Percentiles rank a stretch among this genome's conserved stretches.
Evolutionary conservation across 2,329 filamentous ascomycete species (phyloP).

Genomic region (Cladophialophora chaetospira): DNA sequence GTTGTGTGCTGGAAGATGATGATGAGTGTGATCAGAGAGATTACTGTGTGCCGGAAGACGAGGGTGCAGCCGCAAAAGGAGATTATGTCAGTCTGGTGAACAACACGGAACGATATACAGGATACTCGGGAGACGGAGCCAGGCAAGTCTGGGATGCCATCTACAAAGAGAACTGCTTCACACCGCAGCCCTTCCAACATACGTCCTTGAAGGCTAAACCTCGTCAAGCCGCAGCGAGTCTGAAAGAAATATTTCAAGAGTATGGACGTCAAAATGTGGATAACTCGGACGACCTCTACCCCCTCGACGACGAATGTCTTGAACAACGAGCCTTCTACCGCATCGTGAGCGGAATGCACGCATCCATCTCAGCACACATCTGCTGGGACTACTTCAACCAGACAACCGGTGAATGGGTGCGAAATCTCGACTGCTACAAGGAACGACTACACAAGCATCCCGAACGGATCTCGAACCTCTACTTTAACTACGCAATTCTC

Average conservation of each 20-base stretch:
- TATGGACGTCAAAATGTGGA: slow-evolving; percentile 56
- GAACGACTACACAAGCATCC: slow-evolving; percentile 79
- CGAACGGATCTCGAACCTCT: slow-evolving; percentile 93
- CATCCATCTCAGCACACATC: slow-evolving; percentile 92
- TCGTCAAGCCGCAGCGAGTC: slow-evolving; percentile 59
- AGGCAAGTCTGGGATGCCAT: slow-evolving; percentile 95
- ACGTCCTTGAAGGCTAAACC: slow-evolving; percentile 29
- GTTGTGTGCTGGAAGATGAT: slow-evolving; percentile 95
- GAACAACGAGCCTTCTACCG: slow-evolving; percentile 99
- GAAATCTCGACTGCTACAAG: slow-evolving; percentile 87
- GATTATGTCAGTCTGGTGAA: slow-evolving; percentile 94
- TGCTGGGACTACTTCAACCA: slow-evolving; percentile 97
- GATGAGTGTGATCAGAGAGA: slow-evolving; percentile 96
- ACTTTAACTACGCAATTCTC: slow-evolving; percentile 98
- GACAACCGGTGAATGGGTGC: slow-evolving; percentile 88
- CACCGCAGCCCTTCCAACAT: slow-evolving; percentile 45
- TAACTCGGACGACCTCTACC: slow-evolving; percentile 57
- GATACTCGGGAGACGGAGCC: slow-evolving; percentile 81
- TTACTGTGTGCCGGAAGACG: slow-evolving; percentile 95
- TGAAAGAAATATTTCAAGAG: slow-evolving; percentile 60
- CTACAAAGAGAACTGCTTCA: slow-evolving; percentile 96
- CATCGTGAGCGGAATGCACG: slow-evolving; percentile 95
- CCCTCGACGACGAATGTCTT: slow-evolving; percentile 86
- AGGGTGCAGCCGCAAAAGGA: slow-evolving; percentile 80
- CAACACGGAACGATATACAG: slow-evolving; percentile 94